Evolutionary conservation across 495 filamentous ascomycete species (phyloP).

Genomic region (Aspergillus funiculosus): DNA sequence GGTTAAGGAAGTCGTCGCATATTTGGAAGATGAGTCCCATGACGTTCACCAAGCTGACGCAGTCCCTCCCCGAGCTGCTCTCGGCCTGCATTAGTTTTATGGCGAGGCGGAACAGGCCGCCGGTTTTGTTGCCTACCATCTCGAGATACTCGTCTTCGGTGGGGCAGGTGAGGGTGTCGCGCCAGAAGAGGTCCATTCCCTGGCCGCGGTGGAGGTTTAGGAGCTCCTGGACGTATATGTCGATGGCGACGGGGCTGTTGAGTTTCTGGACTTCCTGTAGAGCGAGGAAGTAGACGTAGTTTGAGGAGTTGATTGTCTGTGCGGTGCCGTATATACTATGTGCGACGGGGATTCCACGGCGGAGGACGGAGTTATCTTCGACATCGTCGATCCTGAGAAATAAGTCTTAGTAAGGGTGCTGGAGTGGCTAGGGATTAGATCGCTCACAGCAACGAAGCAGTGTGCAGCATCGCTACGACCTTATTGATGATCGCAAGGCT

Average conservation of each 20-base stretch:
- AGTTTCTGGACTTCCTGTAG: slow-evolving; percentile 76
- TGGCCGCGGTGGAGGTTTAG: slow-evolving; percentile 93
- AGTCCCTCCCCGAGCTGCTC: slow-evolving; percentile 57
- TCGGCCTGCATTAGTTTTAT: slow-evolving; percentile 96
- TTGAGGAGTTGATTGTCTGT: slow-evolving; percentile 95
- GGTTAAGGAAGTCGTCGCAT: slow-evolving; percentile 92
- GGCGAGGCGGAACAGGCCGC: slow-evolving; percentile 88
- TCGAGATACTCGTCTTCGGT: slow-evolving; percentile 96
- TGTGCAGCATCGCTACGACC: slow-evolving; percentile 91
- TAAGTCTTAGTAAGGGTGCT: neutral
- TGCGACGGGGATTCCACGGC: slow-evolving; percentile 85
- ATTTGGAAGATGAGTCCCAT: slow-evolving; percentile 95
- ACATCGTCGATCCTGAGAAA: slow-evolving; percentile 75
- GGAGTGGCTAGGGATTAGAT: neutral
- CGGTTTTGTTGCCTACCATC: slow-evolving; percentile 98
- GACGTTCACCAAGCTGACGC: slow-evolving; percentile 79
- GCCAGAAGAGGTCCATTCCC: slow-evolving; percentile 97
- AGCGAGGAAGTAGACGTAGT: slow-evolving; percentile 93
- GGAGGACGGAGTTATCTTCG: slow-evolving; percentile 75
- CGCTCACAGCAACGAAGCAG: slow-evolving; percentile 71
- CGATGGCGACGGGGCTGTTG: slow-evolving; percentile 60
- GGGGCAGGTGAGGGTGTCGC: slow-evolving; percentile 87
- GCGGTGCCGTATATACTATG: slow-evolving; percentile 93
- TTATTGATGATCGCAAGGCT: slow-evolving; percentile 77
- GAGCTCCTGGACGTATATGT: slow-evolving; percentile 82